A percentile compares a stretch with the other conserved stretches of the same genome.
Evolutionary conservation across 176 grass and related monocot species (phyloP).

Genomic region (Rhynchospora tenuis): DNA sequence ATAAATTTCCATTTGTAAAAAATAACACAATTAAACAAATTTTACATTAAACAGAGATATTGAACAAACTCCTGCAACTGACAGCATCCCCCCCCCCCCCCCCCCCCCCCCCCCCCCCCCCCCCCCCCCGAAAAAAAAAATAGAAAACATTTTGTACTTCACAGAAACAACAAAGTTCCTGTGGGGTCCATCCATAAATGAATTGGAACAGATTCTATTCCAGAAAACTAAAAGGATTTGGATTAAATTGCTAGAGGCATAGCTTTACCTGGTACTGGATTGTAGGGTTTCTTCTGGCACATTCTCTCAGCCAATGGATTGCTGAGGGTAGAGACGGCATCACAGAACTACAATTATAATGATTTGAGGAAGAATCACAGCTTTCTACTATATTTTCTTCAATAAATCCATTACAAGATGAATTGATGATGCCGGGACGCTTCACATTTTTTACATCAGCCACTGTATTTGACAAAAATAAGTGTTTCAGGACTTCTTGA

Average conservation of each 20-base stretch:
- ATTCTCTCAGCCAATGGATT: constrained; percentile 72
- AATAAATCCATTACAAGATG: constrained; percentile 11
- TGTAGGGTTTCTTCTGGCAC: constrained; percentile 37
- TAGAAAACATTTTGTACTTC: not conserved
- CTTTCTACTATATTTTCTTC: constrained; percentile 12
- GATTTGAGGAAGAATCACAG: not conserved
- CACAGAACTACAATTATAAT: constrained; percentile 37
- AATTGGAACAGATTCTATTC: not conserved
- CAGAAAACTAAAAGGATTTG: not conserved
- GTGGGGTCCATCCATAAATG: not conserved
- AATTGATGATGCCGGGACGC: constrained; percentile 9
- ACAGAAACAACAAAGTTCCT: not conserved
- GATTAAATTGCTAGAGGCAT: constrained; percentile 14
- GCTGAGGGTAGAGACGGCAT: constrained; percentile 70
- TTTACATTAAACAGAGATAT: not conserved
- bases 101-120: no score
- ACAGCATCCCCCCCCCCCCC: not conserved
- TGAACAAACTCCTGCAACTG: not conserved
- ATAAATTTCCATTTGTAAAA: not conserved
- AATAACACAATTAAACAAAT: not conserved
- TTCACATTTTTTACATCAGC: constrained; percentile 39
- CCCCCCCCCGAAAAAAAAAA: no score
- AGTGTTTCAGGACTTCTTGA: not conserved
- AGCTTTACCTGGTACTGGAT: constrained; percentile 62
- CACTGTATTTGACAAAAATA: constrained; percentile 4